Base-by-base conservation (phyloP, 2,329 filamentous ascomycete genomes). In the Phialemonium atrogriseum region DNA sequence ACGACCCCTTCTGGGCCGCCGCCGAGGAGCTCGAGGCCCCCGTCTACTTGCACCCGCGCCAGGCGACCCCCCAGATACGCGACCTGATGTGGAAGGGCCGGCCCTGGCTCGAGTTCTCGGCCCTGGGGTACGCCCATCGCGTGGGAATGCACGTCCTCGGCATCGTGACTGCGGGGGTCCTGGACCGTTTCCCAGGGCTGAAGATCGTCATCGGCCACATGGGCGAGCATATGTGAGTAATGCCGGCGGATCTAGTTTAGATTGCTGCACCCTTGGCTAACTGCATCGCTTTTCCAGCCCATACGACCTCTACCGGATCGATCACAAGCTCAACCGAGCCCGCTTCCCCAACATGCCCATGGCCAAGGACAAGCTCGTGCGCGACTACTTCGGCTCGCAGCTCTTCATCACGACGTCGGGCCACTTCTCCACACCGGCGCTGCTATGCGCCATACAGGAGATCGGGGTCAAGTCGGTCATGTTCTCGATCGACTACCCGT, bases 11-110 rank as follows among this genome's bases (percentile, higher is more conserved):
- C 60, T 80, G 76, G 76, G 46, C 60, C 10, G 67, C 65, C 0
- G 62, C 68, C 7, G 62, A 60, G 2, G 69, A 77, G 25, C 65
- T 81, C 1, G 70, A 79, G 35, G 74, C 79, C 0, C 75, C 76
- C 0, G 62, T 81, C 29, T 81, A 80, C 44, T 59, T 81, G 1
- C 77, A 81, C 49, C 77, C 75, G 0, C 59, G 68, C 28, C 66
- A 68, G 40, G 71, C 76, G 2, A 70, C 68, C 0, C 73, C 72
- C 6, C 28, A 38, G 10, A 31, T 45, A 9, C 36, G 32, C 13
- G 39, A 47, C 15, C 37, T 42, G 24, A 44, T 49, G 34, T 45
- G 43, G 43, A 41, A 41, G 27, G 43, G 32, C 16, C 23, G 44
- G 24, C 38, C 34, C 7, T 45, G 41, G 27, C 39, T 48, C 25